These are phyloP conservation scores for Cunninghamia lanceolata DNA, from an alignment of 75 land plant species.

Conservation along the genomic window DNA sequence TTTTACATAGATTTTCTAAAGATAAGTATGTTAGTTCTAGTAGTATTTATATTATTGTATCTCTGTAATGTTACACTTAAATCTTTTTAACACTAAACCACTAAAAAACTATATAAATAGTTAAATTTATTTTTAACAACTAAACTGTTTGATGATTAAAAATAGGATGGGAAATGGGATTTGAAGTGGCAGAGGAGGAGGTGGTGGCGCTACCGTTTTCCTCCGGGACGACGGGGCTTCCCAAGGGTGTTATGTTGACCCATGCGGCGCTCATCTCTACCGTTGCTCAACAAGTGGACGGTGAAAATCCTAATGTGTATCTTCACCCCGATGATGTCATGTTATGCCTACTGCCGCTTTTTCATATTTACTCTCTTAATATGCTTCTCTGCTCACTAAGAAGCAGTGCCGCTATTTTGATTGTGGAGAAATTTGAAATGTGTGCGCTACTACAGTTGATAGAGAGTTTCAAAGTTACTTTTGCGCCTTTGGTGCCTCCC, in stretches of 20 bases:
- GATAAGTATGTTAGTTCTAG: too few relatives aligned
- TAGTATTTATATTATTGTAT: not conserved
- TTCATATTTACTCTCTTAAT: slow-evolving; percentile 72
- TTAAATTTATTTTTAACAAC: too few relatives aligned
- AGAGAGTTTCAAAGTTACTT: slow-evolving; percentile 49
- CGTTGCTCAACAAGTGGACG: slow-evolving; percentile 72
- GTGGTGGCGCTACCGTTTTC: slow-evolving; percentile 79
- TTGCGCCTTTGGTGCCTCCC: slow-evolving; percentile 81
- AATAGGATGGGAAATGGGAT: too few relatives aligned
- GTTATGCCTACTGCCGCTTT: slow-evolving; percentile 71
- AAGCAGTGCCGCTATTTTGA: slow-evolving; percentile 60
- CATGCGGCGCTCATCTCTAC: slow-evolving; percentile 56
- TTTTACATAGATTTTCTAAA: too few relatives aligned
- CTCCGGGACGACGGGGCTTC: slow-evolving; percentile 78
- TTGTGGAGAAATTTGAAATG: slow-evolving; percentile 71
- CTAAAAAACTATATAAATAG: too few relatives aligned
- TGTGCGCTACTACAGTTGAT: slow-evolving; percentile 49
- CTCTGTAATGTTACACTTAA: too few relatives aligned
- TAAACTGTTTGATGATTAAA: too few relatives aligned
- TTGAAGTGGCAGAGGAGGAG: slow-evolving; percentile 27
- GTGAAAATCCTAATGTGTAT: slow-evolving; percentile 63
- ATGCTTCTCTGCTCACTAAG: slow-evolving; percentile 58
- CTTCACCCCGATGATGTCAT: slow-evolving; percentile 47
- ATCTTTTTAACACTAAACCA: too few relatives aligned
- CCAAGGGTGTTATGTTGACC: slow-evolving; percentile 81